A percentile compares a stretch with the other conserved stretches of the same genome.
Evolutionary conservation across 2,329 filamentous ascomycete species (phyloP).

Genomic region (Colletotrichum sp.): DNA sequence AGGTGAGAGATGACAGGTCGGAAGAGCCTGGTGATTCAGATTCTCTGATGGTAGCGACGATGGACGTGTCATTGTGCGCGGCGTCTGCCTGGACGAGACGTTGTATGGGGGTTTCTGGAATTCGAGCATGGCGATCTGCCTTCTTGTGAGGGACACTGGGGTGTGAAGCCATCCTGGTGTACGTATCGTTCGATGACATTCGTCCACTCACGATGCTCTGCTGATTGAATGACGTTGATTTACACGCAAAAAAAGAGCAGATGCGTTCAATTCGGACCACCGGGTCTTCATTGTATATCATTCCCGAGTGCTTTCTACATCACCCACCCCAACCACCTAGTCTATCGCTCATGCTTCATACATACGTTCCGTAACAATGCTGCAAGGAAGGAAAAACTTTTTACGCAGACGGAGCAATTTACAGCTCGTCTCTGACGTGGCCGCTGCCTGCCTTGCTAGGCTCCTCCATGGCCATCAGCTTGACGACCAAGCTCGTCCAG

Average conservation of each 20-base stretch:
- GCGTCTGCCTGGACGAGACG: background rate
- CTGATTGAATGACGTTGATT: background rate
- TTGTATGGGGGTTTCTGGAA: background rate
- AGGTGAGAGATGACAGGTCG: background rate
- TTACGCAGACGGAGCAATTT: conserved; percentile 6
- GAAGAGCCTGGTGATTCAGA: background rate
- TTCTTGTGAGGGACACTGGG: background rate
- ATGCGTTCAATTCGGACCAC: background rate
- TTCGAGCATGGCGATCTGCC: background rate
- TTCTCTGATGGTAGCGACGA: background rate
- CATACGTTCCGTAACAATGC: background rate
- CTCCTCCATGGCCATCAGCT: conserved; percentile 95
- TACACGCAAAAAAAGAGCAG: background rate
- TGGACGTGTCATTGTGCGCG: background rate
- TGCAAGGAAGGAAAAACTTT: background rate
- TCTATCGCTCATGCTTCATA: conserved; percentile 4
- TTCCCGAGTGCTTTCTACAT: background rate
- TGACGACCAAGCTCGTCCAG: conserved; percentile 98
- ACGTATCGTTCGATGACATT: background rate
- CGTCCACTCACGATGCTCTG: background rate
- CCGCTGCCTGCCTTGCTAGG: conserved; percentile 38
- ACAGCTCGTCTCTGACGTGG: conserved; percentile 54
- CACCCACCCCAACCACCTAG: background rate
- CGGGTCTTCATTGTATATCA: background rate
- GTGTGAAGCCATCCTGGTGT: background rate